A percentile compares a stretch with the other conserved stretches of the same genome.
Conservation (phyloP, 2,329 filamentous ascomycete genomes). For the Pezicula carpinea region DNA sequence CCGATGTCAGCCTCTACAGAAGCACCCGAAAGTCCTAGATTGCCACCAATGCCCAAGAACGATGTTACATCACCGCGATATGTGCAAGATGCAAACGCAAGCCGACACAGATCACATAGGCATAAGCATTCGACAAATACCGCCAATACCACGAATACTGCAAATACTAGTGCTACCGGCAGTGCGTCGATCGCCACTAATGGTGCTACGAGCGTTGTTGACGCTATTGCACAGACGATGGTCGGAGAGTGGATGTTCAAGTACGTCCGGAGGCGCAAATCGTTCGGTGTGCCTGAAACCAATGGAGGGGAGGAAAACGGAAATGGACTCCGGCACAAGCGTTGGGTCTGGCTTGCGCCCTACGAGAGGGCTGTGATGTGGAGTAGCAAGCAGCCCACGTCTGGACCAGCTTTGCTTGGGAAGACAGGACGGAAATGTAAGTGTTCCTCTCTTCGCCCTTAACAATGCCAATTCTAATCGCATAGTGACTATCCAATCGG, state of each 20-base stretch:
- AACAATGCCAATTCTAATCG: slow-evolving; percentile 25
- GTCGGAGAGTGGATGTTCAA: slow-evolving; percentile 97
- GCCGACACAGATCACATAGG: slow-evolving; percentile 42
- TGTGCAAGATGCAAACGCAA: slow-evolving; percentile 34
- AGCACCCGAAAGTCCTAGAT: slow-evolving; percentile 61
- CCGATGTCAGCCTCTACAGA: slow-evolving; percentile 65
- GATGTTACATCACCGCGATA: slow-evolving; percentile 59
- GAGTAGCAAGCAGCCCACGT: slow-evolving; percentile 95
- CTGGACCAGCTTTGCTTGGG: slow-evolving; percentile 81
- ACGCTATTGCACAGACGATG: slow-evolving; percentile 97
- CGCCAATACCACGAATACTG: slow-evolving; percentile 43
- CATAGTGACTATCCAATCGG: slow-evolving; percentile 87
- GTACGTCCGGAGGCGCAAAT: slow-evolving; percentile 81
- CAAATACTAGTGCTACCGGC: slow-evolving; percentile 24
- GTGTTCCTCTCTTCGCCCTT: slow-evolving; percentile 33
- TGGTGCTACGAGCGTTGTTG: slow-evolving; percentile 77
- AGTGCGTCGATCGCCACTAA: slow-evolving; percentile 52
- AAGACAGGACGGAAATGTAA: slow-evolving; percentile 93
- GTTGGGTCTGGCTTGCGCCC: slow-evolving; percentile 98
- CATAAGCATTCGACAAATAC: slow-evolving; percentile 60
- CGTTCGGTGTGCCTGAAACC: slow-evolving; percentile 74
- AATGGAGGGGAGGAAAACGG: slow-evolving; percentile 62
- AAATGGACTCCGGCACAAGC: slow-evolving; percentile 73
- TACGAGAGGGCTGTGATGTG: slow-evolving; percentile 96
- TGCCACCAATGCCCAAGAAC: slow-evolving; percentile 71